Conservation (phyloP, 192 early-diverging fungal genomes). For the Mortierella hygrophila region DNA sequence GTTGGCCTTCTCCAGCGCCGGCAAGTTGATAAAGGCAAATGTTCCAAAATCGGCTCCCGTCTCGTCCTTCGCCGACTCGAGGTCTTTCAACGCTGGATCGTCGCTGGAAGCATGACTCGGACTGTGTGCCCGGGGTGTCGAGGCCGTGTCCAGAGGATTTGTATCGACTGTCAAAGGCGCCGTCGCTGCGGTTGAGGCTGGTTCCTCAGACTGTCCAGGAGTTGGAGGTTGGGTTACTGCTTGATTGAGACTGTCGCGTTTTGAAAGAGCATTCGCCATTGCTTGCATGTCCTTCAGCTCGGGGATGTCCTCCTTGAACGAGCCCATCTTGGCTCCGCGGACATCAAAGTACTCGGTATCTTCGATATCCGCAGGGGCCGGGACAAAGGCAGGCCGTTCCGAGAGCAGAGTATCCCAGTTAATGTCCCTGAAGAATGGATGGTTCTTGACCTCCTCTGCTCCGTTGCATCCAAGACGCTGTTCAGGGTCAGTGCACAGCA, state of each 20-base stretch:
- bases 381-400: conserved; percentile 84
- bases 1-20: conserved; percentile 91
- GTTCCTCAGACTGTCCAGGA: conserved; percentile 20
- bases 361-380: conserved; percentile 78
- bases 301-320: conserved; percentile 54
- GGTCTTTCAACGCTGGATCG: background rate
- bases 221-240: background rate
- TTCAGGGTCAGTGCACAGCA: conserved; percentile 76
- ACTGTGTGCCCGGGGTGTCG: conserved; percentile 44
- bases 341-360: conserved; percentile 97
- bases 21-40: conserved; percentile 93
- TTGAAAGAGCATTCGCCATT: conserved; percentile 54
- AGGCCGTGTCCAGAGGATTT: conserved; percentile 29
- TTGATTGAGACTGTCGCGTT: conserved; percentile 37
- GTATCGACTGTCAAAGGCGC: conserved; percentile 23
- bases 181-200: background rate
- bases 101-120: conserved; percentile 7
- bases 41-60: conserved; percentile 85
- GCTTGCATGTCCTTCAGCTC: conserved; percentile 51
- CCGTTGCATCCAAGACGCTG: conserved; percentile 77
- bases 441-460: conserved; percentile 79
- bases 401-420: conserved; percentile 76
- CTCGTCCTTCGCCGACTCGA: conserved; percentile 39
- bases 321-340: conserved; percentile 78
- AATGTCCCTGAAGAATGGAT: conserved; percentile 80